These are phyloP conservation scores for Neurospora cerealis DNA, from an alignment of 495 filamentous ascomycete genomes.

Conservation along the genomic window DNA sequence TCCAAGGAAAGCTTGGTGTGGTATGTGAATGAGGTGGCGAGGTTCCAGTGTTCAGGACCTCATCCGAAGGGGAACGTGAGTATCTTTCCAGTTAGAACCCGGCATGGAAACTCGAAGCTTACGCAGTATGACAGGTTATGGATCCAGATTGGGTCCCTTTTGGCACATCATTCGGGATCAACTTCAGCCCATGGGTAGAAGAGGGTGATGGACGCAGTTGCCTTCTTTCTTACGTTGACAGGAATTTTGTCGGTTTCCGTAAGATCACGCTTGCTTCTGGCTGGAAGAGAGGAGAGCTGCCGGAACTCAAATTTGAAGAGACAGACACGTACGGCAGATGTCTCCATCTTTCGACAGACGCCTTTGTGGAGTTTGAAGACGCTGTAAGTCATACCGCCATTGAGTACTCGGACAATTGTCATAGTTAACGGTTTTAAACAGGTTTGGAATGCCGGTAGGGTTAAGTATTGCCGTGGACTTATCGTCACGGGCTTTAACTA, in stretches of 20 bases:
- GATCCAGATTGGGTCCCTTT: conserved; percentile 31
- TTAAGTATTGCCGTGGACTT: conserved; percentile 29
- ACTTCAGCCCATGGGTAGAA: conserved; percentile 33
- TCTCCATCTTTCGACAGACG: conserved; percentile 31
- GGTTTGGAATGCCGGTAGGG: conserved; percentile 24
- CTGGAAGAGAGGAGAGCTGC: conserved; percentile 14
- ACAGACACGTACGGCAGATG: conserved; percentile 29
- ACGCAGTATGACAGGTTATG: conserved; percentile 5
- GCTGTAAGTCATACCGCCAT: conserved; percentile 15
- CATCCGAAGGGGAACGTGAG: conserved; percentile 27
- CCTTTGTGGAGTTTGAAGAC: conserved; percentile 39
- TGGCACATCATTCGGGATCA: conserved; percentile 35
- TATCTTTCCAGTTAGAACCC: neutral
- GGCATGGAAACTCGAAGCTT: neutral
- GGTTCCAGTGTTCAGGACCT: conserved; percentile 33
- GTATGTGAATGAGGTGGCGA: conserved; percentile 31
- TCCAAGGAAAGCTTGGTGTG: conserved; percentile 22
- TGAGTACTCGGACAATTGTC: neutral
- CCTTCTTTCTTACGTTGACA: conserved; percentile 30
- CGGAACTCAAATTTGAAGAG: conserved; percentile 16
- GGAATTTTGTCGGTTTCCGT: conserved; percentile 37
- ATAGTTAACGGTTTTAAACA: conserved; percentile 12
- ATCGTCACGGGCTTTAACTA: conserved; percentile 29
- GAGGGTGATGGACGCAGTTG: conserved; percentile 18
- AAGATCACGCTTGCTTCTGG: conserved; percentile 20